phyloP scores from a whole-genome alignment of 192 early-diverging fungal species.

The Entomortierella parvispora region DNA sequence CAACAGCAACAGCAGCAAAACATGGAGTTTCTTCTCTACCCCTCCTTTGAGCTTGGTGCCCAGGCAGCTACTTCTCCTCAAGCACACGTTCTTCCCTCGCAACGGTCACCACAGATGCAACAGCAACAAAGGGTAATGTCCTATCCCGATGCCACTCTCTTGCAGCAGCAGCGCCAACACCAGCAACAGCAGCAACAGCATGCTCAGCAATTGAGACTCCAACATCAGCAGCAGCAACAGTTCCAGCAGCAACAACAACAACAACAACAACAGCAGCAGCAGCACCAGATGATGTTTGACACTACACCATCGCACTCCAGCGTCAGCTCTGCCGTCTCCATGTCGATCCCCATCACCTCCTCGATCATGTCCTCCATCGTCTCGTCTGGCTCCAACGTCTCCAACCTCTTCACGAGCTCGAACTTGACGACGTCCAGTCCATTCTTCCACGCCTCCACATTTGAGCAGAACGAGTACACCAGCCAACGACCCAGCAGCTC shows the following conservation, averaged over 20 bases:
- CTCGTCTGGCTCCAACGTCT: background rate
- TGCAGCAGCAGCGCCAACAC: conserved; percentile 39
- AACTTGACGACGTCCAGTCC: conserved; percentile 18
- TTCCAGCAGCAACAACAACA: conserved; percentile 30
- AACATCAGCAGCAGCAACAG: conserved; percentile 23
- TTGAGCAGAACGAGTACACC: background rate
- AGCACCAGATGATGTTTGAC: conserved; percentile 35
- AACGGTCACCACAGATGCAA: conserved; percentile 30
- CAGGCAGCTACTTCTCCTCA: conserved; percentile 5
- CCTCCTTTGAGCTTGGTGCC: conserved; percentile 19
- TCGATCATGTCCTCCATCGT: conserved; percentile 8
- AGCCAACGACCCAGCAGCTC: background rate
- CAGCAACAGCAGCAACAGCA: conserved; percentile 46
- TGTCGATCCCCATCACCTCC: conserved; percentile 25
- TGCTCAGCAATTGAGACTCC: conserved; percentile 31
- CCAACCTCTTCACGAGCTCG: conserved; percentile 3
- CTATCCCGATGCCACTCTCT: conserved; percentile 19
- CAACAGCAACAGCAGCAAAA: conserved; percentile 4
- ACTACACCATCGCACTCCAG: conserved; percentile 7
- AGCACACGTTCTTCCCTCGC: conserved; percentile 19
- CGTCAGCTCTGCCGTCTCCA: conserved; percentile 13
- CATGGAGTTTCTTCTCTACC: conserved; percentile 35
- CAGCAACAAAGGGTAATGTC: conserved; percentile 19
- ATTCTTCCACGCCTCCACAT: conserved; percentile 17
- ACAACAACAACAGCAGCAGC: conserved; percentile 3